Conservation (phyloP, 2,329 filamentous ascomycete genomes). For the Colletotrichum zoysiae region DNA sequence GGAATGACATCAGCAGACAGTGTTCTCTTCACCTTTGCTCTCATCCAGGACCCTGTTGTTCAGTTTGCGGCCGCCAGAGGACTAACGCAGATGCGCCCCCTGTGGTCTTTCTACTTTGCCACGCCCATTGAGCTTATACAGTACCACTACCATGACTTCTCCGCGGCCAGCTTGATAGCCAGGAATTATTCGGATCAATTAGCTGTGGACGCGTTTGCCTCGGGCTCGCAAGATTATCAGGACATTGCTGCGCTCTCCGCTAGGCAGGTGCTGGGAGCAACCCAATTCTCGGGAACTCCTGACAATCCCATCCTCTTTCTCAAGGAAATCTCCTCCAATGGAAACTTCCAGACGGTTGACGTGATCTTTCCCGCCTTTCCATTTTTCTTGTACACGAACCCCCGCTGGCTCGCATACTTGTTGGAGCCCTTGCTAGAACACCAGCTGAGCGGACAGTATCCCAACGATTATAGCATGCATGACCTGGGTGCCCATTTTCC, state of each 20-base stretch:
- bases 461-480: conserved; percentile 85
- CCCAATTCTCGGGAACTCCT: conserved; percentile 79
- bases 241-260: conserved; percentile 84
- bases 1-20: conserved; percentile 57
- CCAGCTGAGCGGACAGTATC: conserved; percentile 85
- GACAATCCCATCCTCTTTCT: conserved; percentile 81
- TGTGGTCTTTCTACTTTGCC: conserved; percentile 83
- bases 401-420: conserved; percentile 82
- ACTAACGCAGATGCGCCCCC: conserved; percentile 80
- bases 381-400: conserved; percentile 89
- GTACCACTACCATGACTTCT: conserved; percentile 83
- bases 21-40: conserved; percentile 80
- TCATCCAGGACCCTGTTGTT: conserved; percentile 82
- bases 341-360: conserved; percentile 87
- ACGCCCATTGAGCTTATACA: conserved; percentile 72
- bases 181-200: conserved; percentile 80
- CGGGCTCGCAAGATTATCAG: conserved; percentile 80
- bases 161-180: conserved; percentile 72
- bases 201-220: conserved; percentile 77
- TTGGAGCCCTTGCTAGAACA: conserved; percentile 86
- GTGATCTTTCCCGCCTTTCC: conserved; percentile 90
- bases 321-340: conserved; percentile 88
- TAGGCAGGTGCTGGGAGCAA: conserved; percentile 84
- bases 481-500: conserved; percentile 80
- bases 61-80: conserved; percentile 84